Evolutionary conservation across 805 yeast species (phyloP).

Genomic region (Debaryomyces prosopidis): DNA sequence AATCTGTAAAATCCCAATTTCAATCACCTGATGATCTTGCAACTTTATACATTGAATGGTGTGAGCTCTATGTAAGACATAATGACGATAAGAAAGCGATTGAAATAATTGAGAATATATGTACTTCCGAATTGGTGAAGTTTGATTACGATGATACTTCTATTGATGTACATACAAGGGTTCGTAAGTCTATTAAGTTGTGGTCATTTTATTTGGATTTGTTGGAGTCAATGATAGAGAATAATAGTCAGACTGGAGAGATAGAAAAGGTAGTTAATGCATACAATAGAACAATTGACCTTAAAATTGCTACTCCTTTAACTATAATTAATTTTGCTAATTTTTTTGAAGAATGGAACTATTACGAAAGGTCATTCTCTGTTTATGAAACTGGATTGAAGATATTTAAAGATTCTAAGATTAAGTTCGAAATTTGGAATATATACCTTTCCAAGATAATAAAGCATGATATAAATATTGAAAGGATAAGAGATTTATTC

Average conservation of each 20-base stretch:
- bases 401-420: slow-evolving; percentile 57
- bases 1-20: slow-evolving; percentile 72
- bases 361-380: slow-evolving; percentile 51
- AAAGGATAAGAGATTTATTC: slow-evolving; percentile 64
- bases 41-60: slow-evolving; percentile 73
- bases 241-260: slow-evolving; percentile 27
- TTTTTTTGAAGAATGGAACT: slow-evolving; percentile 50
- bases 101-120: slow-evolving; percentile 31
- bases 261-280: slow-evolving; percentile 21
- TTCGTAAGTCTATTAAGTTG: slow-evolving; percentile 60
- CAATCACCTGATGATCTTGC: slow-evolving; percentile 62
- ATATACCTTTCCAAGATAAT: slow-evolving; percentile 59
- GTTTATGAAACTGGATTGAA: slow-evolving; percentile 71
- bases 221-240: slow-evolving; percentile 55
- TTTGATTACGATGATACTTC: slow-evolving; percentile 37
- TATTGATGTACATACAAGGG: slow-evolving; percentile 54
- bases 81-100: slow-evolving; percentile 47
- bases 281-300: slow-evolving; percentile 28
- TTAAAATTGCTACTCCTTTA: slow-evolving; percentile 69
- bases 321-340: slow-evolving; percentile 66
- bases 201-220: slow-evolving; percentile 79
- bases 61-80: slow-evolving; percentile 57
- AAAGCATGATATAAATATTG: slow-evolving; percentile 14
- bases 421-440: slow-evolving; percentile 66
- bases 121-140: slow-evolving; percentile 11